Evolutionary conservation across 148 eudicot genomes (phyloP).

Genomic region (Diospyros kaki): DNA sequence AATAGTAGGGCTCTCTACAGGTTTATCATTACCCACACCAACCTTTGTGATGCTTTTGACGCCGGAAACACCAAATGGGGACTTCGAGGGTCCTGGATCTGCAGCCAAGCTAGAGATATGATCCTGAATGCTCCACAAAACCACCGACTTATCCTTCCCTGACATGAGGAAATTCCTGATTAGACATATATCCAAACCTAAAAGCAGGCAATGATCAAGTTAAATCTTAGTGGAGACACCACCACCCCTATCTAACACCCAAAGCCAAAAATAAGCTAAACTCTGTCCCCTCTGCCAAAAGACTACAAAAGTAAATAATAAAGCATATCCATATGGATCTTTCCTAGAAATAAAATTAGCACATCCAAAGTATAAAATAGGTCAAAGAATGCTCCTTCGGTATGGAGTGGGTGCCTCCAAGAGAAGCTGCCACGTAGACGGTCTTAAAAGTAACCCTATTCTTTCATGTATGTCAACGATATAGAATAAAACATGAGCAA

Average conservation of each 20-base stretch:
- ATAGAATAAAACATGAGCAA: too few species aligned
- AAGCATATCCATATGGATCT: too few species aligned
- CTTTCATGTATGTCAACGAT: background rate
- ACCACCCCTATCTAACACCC: background rate
- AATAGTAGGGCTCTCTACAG: conserved; percentile 47
- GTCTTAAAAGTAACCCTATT: background rate
- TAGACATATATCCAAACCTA: background rate
- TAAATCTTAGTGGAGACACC: background rate
- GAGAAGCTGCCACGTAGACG: too few species aligned
- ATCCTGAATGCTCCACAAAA: conserved; percentile 93
- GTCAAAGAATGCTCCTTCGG: too few species aligned
- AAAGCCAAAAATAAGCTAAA: background rate
- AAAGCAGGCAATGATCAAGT: too few species aligned
- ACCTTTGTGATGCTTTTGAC: conserved; percentile 36
- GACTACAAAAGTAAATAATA: background rate
- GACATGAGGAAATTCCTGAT: conserved; percentile 14
- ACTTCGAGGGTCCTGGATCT: conserved; percentile 50
- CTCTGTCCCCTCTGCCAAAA: background rate
- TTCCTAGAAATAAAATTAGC: too few species aligned
- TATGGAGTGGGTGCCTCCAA: too few species aligned
- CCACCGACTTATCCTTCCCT: conserved; percentile 92
- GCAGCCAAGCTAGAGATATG: conserved; percentile 74
- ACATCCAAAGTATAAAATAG: too few species aligned
- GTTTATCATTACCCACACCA: conserved; percentile 37
- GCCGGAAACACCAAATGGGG: conserved; percentile 46